A percentile compares a stretch with the other conserved stretches of the same genome.
phyloP scores from a whole-genome alignment of 352 stramenopile genomes.

The Pythium pectinolyticum region DNA sequence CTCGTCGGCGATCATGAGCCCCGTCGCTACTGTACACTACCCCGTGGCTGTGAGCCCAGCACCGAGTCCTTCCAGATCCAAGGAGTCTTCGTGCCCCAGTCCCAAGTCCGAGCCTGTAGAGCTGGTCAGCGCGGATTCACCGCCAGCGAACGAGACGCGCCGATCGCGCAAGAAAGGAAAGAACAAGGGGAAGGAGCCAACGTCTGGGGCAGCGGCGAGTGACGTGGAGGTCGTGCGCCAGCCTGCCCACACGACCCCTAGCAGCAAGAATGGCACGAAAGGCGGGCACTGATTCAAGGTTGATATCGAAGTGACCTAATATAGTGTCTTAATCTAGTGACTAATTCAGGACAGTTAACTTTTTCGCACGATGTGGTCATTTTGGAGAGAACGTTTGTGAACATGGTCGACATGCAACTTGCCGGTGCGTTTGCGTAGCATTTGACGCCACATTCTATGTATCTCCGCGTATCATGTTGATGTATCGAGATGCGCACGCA shows the following conservation, averaged over 20 bases:
- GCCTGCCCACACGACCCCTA: slow-evolving; percentile 8
- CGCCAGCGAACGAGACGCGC: not conserved
- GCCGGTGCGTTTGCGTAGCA: not conserved
- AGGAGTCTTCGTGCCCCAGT: not conserved
- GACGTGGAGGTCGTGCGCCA: slow-evolving; percentile 15
- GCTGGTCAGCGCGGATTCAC: too few species aligned
- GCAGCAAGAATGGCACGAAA: slow-evolving; percentile 25
- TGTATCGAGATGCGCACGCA: not conserved
- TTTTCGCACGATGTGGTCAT: not conserved
- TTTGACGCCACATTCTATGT: not conserved
- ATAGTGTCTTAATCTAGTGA: slow-evolving; percentile 7
- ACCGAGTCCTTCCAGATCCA: not conserved
- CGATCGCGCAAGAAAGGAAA: slow-evolving; percentile 21
- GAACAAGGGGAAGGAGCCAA: slow-evolving; percentile 5
- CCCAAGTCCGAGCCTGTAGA: not conserved
- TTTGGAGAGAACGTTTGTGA: too few species aligned
- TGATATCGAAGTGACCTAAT: not conserved
- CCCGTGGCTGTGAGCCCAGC: not conserved
- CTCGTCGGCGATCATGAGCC: slow-evolving; percentile 26
- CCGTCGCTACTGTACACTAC: not conserved
- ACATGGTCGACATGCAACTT: slow-evolving; percentile 6
- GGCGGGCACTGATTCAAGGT: slow-evolving; percentile 13
- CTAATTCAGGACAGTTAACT: not conserved
- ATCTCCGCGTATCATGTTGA: not conserved
- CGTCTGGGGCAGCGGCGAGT: not conserved